phyloP scores from a whole-genome alignment of 1,284 basidiomycete species.

The Apiotrichum brassicae region DNA sequence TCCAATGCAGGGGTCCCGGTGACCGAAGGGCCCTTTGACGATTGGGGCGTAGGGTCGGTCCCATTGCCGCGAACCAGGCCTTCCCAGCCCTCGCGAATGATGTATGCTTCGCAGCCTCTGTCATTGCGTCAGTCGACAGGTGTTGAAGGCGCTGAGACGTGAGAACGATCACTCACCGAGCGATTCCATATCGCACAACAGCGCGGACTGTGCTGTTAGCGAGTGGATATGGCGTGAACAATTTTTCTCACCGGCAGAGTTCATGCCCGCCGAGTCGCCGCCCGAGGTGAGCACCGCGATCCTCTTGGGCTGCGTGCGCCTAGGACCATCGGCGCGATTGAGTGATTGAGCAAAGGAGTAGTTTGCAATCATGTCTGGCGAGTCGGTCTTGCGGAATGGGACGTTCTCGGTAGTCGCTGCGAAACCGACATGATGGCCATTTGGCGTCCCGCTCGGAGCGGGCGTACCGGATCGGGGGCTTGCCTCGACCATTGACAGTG shows the following conservation, averaged over 20 bases:
- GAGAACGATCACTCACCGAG: conserved; percentile 58
- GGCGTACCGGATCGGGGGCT: no score
- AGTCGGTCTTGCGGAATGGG: no score
- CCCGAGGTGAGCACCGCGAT: conserved; percentile 94
- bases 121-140: no score
- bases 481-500: no score
- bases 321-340: no score
- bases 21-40: conserved; percentile 18
- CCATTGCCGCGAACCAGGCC: conserved; percentile 64
- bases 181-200: conserved; percentile 80
- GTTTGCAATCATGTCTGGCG: no score
- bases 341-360: no score
- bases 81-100: conserved; percentile 96
- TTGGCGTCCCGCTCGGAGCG: no score
- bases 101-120: conserved; percentile 86
- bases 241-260: conserved; percentile 58
- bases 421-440: no score
- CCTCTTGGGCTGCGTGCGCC: conserved; percentile 23
- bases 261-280: conserved; percentile 96
- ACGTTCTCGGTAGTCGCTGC: no score
- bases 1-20: conserved; percentile 23
- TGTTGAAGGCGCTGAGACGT: no score
- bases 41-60: conserved; percentile 31
- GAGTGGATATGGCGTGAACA: no score
- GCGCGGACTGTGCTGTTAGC: conserved; percentile 57